Base-by-base conservation (phyloP, 495 filamentous ascomycete genomes). In the Neurospora sp. region DNA sequence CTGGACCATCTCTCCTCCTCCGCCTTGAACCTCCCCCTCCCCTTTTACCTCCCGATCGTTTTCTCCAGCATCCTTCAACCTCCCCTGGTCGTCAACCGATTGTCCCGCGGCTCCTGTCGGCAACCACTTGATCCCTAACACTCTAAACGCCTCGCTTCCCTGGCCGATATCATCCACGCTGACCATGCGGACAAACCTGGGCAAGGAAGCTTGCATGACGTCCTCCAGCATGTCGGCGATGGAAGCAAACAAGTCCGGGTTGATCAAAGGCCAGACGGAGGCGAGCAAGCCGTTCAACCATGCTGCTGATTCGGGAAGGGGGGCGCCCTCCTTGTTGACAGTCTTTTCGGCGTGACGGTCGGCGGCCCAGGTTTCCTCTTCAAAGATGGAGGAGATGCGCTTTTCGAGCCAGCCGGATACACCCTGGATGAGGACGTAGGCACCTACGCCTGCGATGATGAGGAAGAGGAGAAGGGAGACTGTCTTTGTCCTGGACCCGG, bases 111-210 rank as follows among this genome's bases (percentile, higher is more conserved):
- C 89, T 14, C 89, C 90, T 4, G 86, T 87, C 4, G 90, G 90
- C 6, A 92, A 81, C 90, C 90, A 92, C 18, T 85, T 80, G 9
- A 92, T 81, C 0, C 90, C 90, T 7, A 92, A 82, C 61, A 92
- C 88, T 8, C 89, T 84, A 31, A 92, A 74, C 1, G 88, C 81
- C 73, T 92, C 90, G 69, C 86, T 91, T 5, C 90, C 90, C 77
- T 92, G 90, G 5, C 90, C 90, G 38, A 92, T 83, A 73, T 92
- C 90, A 20, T 91, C 88, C 10, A 91, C 88, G 73, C 87, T 88
- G 53, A 92, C 88, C 89, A 91, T 91, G 12, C 87, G 84, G 40
- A 92, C 84, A 5, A 90, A 75, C 71, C 85, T 89, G 7, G 90
- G 90, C 37, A 92, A 77, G 22, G 85, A 87, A 3, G 89, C 89